Evolutionary conservation across 768 basidiomycete species (phyloP).

Genomic region (Auriscalpium vulgare): DNA sequence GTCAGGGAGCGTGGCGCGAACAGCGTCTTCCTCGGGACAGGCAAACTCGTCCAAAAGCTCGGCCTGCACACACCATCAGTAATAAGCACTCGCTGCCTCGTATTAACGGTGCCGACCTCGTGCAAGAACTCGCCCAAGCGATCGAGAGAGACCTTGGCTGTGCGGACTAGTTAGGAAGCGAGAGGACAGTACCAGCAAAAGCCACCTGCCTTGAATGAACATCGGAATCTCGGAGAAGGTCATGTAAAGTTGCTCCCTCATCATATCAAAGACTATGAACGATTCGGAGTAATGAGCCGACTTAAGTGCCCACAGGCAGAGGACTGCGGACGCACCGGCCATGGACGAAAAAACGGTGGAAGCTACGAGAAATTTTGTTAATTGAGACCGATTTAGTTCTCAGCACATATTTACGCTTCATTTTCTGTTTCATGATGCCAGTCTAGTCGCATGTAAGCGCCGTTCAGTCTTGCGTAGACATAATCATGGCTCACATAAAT

Average conservation of each 20-base stretch:
- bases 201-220: constrained; percentile 16
- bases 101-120: constrained; percentile 13
- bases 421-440: constrained; percentile 14
- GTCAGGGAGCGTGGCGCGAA: constrained; percentile 8
- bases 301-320: neutral
- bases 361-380: constrained; percentile 26
- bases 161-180: constrained; percentile 25
- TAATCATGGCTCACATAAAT: neutral
- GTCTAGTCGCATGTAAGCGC: constrained; percentile 14
- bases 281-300: neutral
- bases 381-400: constrained; percentile 4
- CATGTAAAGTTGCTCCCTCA: constrained; percentile 24
- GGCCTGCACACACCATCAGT: constrained; percentile 12
- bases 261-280: constrained; percentile 31
- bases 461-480: neutral
- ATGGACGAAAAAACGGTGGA: constrained; percentile 23
- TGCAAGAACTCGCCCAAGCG: constrained; percentile 33
- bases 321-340: constrained; percentile 23
- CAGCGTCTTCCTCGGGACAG: constrained; percentile 4
- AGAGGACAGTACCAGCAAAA: constrained; percentile 29
- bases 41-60: constrained; percentile 25
- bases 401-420: neutral
- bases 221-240: constrained; percentile 18
- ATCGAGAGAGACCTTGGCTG: constrained; percentile 31
- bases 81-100: too few relatives aligned